Base-by-base conservation (phyloP, 345 rosid species). In the Brassica cretica region DNA sequence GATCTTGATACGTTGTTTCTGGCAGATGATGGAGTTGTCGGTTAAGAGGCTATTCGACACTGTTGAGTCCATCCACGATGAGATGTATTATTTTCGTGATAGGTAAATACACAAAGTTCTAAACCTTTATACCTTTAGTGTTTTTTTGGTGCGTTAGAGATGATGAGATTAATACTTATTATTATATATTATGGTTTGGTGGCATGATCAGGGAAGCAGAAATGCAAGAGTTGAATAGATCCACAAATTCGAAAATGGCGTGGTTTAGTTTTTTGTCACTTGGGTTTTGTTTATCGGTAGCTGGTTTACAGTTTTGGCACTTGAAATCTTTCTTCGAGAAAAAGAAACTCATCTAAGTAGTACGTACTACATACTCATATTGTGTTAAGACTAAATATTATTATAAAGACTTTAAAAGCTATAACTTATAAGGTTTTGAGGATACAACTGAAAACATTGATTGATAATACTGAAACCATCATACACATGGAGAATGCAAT, bases 21-120 rank as follows among this genome's bases (percentile, higher is more conserved):
- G 32, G 41, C 85, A 94, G 98, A 79, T 65, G 37, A 88, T 94
- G 97, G 53, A 46, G 16, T 46, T 46, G 53, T 46, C 16, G 16
- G 53, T 46, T 12, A 14, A 46, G 53, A 46, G 53, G 16, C 3
- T 46, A 46, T 46, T 46, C 16, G 53, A 46, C 53, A 46, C 53
- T 46, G 53, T 14, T 46, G 16, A 14, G 15, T 46, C 53, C 53
- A 46, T 46, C n/a, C 53, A 46, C 53, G 16, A 46, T 46, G 53
- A 46, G 53, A 46, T 46, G 53, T 46, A 3, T 46, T 46, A 4
- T 46, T 16, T 46, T 14, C 53, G 53, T 14, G 53, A 46, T 12
- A 46, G 16, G 53, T 46, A 46, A 46, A 12, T 14, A 46, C 16
- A 46, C 53, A 46, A 46, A 12, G 53, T 49, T 49, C 14, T 12